Evolutionary conservation across 176 grass and related monocot species (phyloP).

Genomic region (Bonia amplexicaulis): DNA sequence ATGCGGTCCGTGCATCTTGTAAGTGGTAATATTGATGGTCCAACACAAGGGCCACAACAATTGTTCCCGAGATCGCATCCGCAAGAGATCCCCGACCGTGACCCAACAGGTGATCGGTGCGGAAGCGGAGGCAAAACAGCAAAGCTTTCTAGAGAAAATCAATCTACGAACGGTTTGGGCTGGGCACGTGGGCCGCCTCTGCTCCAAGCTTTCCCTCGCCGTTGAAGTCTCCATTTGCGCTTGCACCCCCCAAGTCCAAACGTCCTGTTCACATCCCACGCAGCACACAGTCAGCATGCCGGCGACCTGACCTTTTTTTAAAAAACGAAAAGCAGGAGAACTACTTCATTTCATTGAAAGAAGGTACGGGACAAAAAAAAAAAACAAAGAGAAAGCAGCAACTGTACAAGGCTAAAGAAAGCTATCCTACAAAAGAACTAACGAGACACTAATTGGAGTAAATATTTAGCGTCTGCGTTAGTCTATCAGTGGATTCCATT

Average conservation of each 20-base stretch:
- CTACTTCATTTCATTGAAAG: no score
- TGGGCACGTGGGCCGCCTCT: neutral
- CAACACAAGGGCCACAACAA: neutral
- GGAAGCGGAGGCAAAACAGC: neutral
- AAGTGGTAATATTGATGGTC: neutral
- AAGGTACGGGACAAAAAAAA: no score
- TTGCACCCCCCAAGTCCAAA: neutral
- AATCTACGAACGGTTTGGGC: neutral
- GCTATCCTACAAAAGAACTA: no score
- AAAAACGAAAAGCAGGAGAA: no score
- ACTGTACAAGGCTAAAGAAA: no score
- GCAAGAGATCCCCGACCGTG: neutral
- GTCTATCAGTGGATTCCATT: no score
- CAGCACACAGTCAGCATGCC: slow-evolving; percentile 39
- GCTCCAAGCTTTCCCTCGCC: neutral
- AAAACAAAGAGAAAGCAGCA: no score
- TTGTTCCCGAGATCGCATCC: neutral
- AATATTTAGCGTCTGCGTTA: no score
- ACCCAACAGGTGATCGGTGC: neutral
- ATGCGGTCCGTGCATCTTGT: neutral
- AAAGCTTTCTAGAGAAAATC: neutral
- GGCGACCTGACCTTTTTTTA: neutral
- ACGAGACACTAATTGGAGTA: no score
- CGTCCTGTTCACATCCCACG: slow-evolving; percentile 41
- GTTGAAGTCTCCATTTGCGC: neutral